A percentile compares a stretch with the other conserved stretches of the same genome.
Evolutionary conservation across 805 yeast species (phyloP).

Genomic region (Lachancea nothofagi): DNA sequence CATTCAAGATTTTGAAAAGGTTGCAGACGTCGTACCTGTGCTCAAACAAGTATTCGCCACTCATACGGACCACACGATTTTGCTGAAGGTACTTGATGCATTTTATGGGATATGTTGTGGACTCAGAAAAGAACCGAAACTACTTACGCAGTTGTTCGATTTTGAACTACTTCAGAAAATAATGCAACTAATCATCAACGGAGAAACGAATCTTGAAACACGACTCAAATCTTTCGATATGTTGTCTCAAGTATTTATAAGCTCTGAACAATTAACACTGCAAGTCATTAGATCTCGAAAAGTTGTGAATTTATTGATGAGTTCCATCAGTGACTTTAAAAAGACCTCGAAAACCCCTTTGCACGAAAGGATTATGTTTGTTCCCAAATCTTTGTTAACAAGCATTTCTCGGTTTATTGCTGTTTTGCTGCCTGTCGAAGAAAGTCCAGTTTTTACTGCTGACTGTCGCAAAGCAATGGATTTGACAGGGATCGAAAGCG

Average conservation of each 20-base stretch:
- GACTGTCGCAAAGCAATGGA: slow-evolving; percentile 23
- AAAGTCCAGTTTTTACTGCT: slow-evolving; percentile 24
- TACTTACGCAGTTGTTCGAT: slow-evolving; percentile 24
- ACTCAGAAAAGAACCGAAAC: slow-evolving; percentile 13
- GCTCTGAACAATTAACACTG: slow-evolving; percentile 40
- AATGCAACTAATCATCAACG: slow-evolving; percentile 22
- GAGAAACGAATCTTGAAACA: slow-evolving; percentile 31
- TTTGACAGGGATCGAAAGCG: slow-evolving; percentile 22
- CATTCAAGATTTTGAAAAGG: slow-evolving; percentile 38
- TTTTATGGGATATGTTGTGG: slow-evolving; percentile 27
- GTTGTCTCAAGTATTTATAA: slow-evolving; percentile 38
- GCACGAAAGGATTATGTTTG: slow-evolving; percentile 66
- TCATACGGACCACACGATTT: slow-evolving; percentile 43
- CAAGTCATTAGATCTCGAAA: slow-evolving; percentile 44
- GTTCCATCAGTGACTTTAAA: slow-evolving; percentile 48
- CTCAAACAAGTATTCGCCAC: slow-evolving; percentile 49
- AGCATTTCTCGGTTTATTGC: slow-evolving; percentile 52
- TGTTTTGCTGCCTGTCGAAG: slow-evolving; percentile 49
- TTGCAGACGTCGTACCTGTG: slow-evolving; percentile 54
- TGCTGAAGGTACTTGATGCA: slow-evolving; percentile 20
- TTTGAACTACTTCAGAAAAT: slow-evolving; percentile 33
- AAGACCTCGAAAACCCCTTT: slow-evolving; percentile 38
- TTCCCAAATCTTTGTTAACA: slow-evolving; percentile 60
- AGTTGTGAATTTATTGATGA: slow-evolving; percentile 42
- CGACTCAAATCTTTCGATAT: slow-evolving; percentile 36